Conservation (phyloP, 192 early-diverging fungal genomes). For the Ambispora gerdemannii region DNA sequence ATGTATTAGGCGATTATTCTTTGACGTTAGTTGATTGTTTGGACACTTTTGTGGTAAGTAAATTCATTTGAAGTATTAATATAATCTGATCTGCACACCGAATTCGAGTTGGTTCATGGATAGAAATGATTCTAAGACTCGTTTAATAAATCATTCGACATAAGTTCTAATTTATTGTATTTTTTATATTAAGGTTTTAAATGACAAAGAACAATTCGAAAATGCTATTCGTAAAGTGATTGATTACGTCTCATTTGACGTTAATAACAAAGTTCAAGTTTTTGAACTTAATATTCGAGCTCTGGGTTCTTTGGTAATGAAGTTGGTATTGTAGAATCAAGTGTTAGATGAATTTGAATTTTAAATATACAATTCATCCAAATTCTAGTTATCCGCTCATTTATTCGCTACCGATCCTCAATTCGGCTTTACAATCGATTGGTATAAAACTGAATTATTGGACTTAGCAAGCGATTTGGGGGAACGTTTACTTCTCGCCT, state of each 20-base stretch:
- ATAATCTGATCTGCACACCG: too few relatives aligned
- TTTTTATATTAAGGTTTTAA: slow-evolving; percentile 51
- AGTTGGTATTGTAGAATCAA: too few relatives aligned
- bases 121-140: too few relatives aligned
- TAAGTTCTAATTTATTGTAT: not conserved
- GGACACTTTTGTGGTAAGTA: slow-evolving; percentile 71
- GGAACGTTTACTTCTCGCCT: slow-evolving; percentile 82
- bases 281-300: slow-evolving; percentile 94
- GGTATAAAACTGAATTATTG: slow-evolving; percentile 81
- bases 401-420: slow-evolving; percentile 69
- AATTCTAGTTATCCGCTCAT: slow-evolving; percentile 72
- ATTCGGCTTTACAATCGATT: slow-evolving; percentile 54
- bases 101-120: too few relatives aligned
- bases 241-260: slow-evolving; percentile 68
- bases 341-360: too few relatives aligned
- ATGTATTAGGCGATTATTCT: slow-evolving; percentile 92
- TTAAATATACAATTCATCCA: slow-evolving; percentile 20
- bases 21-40: slow-evolving; percentile 91
- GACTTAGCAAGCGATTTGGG: slow-evolving; percentile 76
- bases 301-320: slow-evolving; percentile 71
- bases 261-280: slow-evolving; percentile 86
- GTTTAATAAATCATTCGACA: too few relatives aligned
- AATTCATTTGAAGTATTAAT: not conserved
- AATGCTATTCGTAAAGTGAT: slow-evolving; percentile 60
- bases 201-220: slow-evolving; percentile 64